Evolutionary conservation across 108 stramenopile species (phyloP), one percentile per base, ranked within the genome.

Genomic region (Nitzschia sp.): DNA sequence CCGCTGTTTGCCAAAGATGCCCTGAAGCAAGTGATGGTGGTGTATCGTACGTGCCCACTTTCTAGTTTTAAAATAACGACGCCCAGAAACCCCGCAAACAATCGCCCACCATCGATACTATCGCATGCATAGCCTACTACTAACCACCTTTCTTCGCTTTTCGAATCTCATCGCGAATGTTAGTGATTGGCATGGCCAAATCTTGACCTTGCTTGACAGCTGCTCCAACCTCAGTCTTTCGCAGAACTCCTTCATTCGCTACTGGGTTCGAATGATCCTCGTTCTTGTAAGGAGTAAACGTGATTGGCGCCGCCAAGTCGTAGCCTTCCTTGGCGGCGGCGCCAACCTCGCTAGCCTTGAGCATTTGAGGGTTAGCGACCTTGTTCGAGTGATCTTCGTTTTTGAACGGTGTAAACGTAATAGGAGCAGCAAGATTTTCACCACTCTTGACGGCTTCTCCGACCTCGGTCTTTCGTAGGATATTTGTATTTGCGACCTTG

Each of bases 241-340:
- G 19, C 18, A 76, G 28, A 1, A 18, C 26, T 2, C 32, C 62
- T 57, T 45, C 53, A 29, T 75, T 67, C 33, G 74, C 74, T 11
- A 75, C 74, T 32, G 53, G 36, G 46, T 75, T 75, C 59, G 60
- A 45, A 46, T 68, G 66, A 42, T 75, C 74, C 31, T 75, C 59
- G 38, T 63, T 75, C 65, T 75, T 75, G 59, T 46, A 75, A 24
- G 74, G 74, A 9, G 74, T 68, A 31, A 75, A 75, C 6, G 74
- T 75, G 36, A 76, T 64, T 13, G 75, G 75, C 9, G 68, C 68
- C 13, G 75, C 75, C 24, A 76, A 59, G 48, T 75, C 66, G 28
- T 57, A 18, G 1, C 74, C 74, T 32, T 51, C 46, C 51, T 68
- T 75, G 19, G 60, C 74, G 23, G 66, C 66, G 18, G 25, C 46